phyloP scores from a whole-genome alignment of 2,329 filamentous ascomycete genomes.

The Colletotrichum tropicicola region DNA sequence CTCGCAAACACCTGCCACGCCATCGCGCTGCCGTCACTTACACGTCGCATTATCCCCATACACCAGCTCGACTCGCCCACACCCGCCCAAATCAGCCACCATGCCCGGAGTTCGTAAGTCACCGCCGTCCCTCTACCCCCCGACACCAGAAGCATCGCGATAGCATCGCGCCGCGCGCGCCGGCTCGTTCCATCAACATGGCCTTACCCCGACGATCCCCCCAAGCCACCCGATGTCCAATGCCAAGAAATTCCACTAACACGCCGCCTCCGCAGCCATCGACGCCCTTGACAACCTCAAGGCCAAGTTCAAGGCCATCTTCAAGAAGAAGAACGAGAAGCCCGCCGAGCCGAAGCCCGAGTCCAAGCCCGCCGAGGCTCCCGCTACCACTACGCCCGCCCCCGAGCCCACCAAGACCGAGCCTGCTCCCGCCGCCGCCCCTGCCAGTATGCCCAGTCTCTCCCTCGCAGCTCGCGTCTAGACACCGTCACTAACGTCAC shows the following conservation, averaged over 20 bases:
- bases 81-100: conserved; percentile 39
- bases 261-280: conserved; percentile 52
- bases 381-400: conserved; percentile 37
- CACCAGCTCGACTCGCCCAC: background rate
- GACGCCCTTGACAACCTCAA: conserved; percentile 63
- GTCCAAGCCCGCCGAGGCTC: conserved; percentile 37
- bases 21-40: too few relatives aligned
- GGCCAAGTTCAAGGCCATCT: conserved; percentile 62
- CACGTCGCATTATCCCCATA: background rate
- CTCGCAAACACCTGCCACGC: background rate
- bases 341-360: conserved; percentile 36
- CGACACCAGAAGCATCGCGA: background rate
- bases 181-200: background rate
- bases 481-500: conserved; percentile 12
- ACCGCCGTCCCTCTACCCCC: background rate
- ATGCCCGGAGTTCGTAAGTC: conserved; percentile 65
- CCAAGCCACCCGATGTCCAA: background rate
- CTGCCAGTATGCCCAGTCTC: conserved; percentile 17
- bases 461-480: background rate
- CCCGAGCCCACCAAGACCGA: conserved; percentile 39
- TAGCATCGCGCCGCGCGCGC: background rate
- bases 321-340: conserved; percentile 55
- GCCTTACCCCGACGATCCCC: background rate
- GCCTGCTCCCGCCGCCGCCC: conserved; percentile 27
- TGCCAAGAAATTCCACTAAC: conserved; percentile 23